A percentile compares a stretch with the other conserved stretches of the same genome.
These are phyloP conservation scores for Apiospora koreana DNA, from an alignment of 2,329 filamentous ascomycete species.

Conservation along the genomic window DNA sequence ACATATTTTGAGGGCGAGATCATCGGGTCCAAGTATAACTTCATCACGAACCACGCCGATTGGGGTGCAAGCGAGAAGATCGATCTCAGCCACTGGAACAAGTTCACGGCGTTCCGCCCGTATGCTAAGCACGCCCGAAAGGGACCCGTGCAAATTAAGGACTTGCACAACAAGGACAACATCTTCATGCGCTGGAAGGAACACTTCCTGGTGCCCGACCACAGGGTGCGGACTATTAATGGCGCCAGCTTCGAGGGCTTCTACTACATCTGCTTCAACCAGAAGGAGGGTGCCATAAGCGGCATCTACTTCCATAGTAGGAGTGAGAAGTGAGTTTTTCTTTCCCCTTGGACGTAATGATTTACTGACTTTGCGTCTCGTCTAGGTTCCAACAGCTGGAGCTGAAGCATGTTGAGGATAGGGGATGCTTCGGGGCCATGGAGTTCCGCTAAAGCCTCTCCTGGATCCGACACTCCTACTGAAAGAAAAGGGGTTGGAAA, in stretches of 20 bases:
- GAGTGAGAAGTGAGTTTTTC: conserved; percentile 81
- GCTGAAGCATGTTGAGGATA: conserved; percentile 82
- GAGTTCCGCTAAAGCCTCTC: conserved; percentile 64
- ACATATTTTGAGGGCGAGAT: conserved; percentile 99
- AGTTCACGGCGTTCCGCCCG: conserved; percentile 84
- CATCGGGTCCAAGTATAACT: conserved; percentile 92
- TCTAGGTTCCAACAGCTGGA: conserved; percentile 87
- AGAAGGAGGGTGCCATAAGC: conserved; percentile 79
- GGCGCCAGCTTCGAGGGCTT: conserved; percentile 98
- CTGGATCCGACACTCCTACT: not conserved
- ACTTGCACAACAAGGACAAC: conserved; percentile 78
- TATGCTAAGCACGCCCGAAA: conserved; percentile 62
- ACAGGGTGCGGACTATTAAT: conserved; percentile 84
- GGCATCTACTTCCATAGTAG: conserved; percentile 98
- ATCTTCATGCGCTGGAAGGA: conserved; percentile 99
- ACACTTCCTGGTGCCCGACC: conserved; percentile 94
- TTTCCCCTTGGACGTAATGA: not conserved
- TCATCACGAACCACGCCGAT: conserved; percentile 81
- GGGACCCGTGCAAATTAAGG: conserved; percentile 59
- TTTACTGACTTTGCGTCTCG: not conserved
- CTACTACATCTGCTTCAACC: conserved; percentile 99
- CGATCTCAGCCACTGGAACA: conserved; percentile 89
- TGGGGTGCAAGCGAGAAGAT: conserved; percentile 94
- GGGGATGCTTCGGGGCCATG: conserved; percentile 79
- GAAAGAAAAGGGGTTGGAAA: not conserved